These are phyloP conservation scores for Polychytrium aggregatum DNA, from an alignment of 192 early-diverging fungal genomes.

Conservation along the genomic window DNA sequence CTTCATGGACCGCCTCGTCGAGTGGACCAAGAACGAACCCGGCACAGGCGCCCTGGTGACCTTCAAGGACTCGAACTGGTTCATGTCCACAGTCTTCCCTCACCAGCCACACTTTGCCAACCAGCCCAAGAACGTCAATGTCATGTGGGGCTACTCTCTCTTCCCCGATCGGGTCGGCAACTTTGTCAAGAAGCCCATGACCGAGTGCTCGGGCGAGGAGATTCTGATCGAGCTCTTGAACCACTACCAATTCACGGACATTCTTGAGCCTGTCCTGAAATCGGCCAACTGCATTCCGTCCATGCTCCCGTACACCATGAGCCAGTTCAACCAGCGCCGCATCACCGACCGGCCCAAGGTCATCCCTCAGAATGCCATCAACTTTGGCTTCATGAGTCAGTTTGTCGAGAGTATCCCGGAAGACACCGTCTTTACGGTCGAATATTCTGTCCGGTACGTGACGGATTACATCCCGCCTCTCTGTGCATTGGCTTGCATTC, in stretches of 20 bases:
- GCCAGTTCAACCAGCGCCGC: no score
- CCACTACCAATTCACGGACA: constrained; percentile 12
- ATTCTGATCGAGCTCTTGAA: constrained; percentile 13
- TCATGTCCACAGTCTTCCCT: constrained; percentile 15
- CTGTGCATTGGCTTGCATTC: no score
- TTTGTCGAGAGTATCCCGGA: no score
- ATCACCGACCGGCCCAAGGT: no score
- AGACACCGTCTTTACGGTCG: no score
- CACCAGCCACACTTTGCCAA: constrained; percentile 23
- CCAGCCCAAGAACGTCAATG: constrained; percentile 17
- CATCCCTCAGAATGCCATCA: no score
- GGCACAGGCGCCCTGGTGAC: constrained; percentile 25
- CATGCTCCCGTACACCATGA: constrained; percentile 23
- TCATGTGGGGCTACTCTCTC: constrained; percentile 21
- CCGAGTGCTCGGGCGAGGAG: constrained; percentile 21
- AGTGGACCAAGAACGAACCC: constrained; percentile 14
- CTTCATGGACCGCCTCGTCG: constrained; percentile 12
- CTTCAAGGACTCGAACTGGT: constrained; percentile 19
- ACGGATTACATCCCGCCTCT: no score
- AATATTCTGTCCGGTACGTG: no score
- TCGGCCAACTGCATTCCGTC: constrained; percentile 6
- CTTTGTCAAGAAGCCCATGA: constrained; percentile 26
- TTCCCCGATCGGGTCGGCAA: constrained; percentile 17
- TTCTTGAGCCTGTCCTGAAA: constrained; percentile 3
- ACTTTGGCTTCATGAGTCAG: no score